Conservation (phyloP, 345 rosid genomes). For the Atalantia buxifolia region DNA sequence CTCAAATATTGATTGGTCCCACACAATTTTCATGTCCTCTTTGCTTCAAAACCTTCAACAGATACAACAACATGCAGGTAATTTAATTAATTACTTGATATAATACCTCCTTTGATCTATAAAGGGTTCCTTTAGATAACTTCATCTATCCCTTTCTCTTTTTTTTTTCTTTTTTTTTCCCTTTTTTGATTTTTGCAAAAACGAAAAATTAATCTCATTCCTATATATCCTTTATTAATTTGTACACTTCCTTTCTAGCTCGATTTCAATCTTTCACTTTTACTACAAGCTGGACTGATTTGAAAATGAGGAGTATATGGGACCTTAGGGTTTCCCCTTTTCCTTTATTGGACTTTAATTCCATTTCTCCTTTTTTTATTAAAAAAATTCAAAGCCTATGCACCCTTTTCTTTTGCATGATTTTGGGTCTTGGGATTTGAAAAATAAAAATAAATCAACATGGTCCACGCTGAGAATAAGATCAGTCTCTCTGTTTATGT, state of each 20-base stretch:
- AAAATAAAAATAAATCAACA: constrained; percentile 26
- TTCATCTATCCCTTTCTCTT: constrained; percentile 20
- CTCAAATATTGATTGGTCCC: constrained; percentile 97
- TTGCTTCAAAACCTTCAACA: constrained; percentile 97
- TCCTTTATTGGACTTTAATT: constrained; percentile 18
- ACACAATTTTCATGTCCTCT: constrained; percentile 98
- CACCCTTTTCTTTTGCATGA: constrained; percentile 35
- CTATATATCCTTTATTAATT: constrained; percentile 10
- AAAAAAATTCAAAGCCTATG: background rate
- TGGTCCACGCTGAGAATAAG: constrained; percentile 46
- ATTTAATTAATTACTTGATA: background rate
- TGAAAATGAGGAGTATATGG: constrained; percentile 12
- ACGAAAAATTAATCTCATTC: constrained; percentile 16
- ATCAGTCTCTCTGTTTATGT: constrained; percentile 42
- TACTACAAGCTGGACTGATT: constrained; percentile 15
- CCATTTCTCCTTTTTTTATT: constrained; percentile 10
- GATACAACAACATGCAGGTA: constrained; percentile 99
- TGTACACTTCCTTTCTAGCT: constrained; percentile 29
- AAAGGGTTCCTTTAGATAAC: constrained; percentile 17
- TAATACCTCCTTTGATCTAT: constrained; percentile 3
- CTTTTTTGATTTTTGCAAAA: constrained; percentile 20
- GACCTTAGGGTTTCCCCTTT: constrained; percentile 34
- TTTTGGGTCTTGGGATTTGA: constrained; percentile 42
- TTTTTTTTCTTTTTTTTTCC: background rate
- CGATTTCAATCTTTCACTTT: constrained; percentile 30